phyloP scores from a whole-genome alignment of 2,329 filamentous ascomycete genomes.

The Penicillium psychrosexuale region DNA sequence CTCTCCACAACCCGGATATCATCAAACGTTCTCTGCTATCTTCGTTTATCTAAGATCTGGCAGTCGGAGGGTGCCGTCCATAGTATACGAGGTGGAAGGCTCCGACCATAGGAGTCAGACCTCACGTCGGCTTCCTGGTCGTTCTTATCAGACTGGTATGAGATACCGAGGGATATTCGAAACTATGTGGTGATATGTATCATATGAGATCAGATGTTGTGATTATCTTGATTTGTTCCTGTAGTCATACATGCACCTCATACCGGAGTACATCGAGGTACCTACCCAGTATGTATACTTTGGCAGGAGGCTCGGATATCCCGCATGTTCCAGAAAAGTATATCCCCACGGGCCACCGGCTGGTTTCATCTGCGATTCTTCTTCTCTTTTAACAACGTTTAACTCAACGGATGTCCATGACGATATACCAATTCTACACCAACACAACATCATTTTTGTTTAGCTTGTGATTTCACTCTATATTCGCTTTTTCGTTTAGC shows the following conservation, averaged over 20 bases:
- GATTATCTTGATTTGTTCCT: neutral
- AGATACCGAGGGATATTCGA: neutral
- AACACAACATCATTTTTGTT: neutral
- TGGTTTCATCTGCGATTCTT: neutral
- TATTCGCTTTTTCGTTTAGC: neutral
- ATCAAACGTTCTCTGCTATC: conserved; percentile 2
- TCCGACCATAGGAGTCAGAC: neutral
- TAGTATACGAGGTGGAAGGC: conserved; percentile 2
- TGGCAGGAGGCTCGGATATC: neutral
- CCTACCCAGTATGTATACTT: neutral
- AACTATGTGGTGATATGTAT: neutral
- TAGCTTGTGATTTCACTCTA: neutral
- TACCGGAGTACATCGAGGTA: neutral
- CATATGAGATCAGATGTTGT: neutral
- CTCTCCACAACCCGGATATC: neutral
- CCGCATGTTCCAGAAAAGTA: neutral
- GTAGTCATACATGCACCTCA: neutral
- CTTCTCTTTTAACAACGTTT: neutral
- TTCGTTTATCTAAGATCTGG: conserved; percentile 6
- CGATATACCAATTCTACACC: no score
- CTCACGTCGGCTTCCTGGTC: neutral
- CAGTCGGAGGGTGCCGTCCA: conserved; percentile 6
- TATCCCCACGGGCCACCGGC: neutral
- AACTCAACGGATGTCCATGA: neutral
- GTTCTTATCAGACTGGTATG: neutral